These are phyloP conservation scores for Aspergillus flavus DNA, from an alignment of 2,329 filamentous ascomycete genomes.

Conservation along the genomic window DNA sequence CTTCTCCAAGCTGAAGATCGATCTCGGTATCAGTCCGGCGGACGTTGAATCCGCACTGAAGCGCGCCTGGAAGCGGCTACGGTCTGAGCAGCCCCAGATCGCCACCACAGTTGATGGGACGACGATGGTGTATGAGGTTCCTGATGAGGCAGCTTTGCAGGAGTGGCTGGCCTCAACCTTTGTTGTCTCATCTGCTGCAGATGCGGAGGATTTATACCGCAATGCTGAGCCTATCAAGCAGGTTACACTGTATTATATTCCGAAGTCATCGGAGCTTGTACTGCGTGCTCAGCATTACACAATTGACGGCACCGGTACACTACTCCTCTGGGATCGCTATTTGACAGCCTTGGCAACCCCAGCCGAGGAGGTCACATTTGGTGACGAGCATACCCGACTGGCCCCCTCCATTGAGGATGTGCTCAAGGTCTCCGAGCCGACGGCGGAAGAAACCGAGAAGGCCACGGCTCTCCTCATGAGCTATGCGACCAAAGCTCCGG, in stretches of 20 bases:
- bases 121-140: constrained; percentile 2
- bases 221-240: background rate
- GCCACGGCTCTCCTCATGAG: background rate
- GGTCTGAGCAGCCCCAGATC: constrained; percentile 4
- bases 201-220: background rate
- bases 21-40: background rate
- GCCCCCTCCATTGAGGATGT: background rate
- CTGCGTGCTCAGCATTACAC: constrained; percentile 5
- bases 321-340: background rate
- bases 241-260: constrained; percentile 13
- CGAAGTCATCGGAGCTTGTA: constrained; percentile 8
- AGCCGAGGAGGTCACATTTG: background rate
- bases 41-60: background rate
- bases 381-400: background rate
- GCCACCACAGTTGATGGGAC: background rate
- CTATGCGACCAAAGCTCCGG: background rate
- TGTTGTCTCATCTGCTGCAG: constrained; percentile 7
- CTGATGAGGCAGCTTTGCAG: background rate
- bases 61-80: constrained; percentile 2
- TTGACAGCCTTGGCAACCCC: background rate
- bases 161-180: constrained; percentile 5
- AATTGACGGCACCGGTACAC: background rate
- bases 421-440: background rate
- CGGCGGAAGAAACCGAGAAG: background rate
- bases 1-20: background rate